Conservation (phyloP, 768 basidiomycete genomes). For the Lyophyllum atratum region DNA sequence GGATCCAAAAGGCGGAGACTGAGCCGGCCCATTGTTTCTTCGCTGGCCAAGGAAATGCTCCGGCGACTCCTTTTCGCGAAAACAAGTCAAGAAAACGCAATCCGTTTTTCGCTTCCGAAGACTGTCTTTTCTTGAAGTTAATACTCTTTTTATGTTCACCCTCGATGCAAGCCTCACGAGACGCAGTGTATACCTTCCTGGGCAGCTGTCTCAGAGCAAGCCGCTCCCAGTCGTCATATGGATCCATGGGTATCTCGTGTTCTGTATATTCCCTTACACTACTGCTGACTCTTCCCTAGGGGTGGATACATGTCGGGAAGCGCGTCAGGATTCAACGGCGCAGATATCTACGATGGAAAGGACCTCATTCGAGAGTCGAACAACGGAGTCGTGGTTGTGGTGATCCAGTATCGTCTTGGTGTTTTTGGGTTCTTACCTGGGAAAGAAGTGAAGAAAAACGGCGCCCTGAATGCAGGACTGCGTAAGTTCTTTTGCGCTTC, state of each 20-base stretch:
- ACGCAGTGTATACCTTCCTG: conserved; percentile 37
- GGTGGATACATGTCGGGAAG: conserved; percentile 34
- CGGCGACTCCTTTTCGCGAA: conserved; percentile 33
- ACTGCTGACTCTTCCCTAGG: conserved; percentile 11
- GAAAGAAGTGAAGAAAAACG: conserved; percentile 38
- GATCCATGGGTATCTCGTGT: conserved; percentile 40
- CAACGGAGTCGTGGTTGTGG: conserved; percentile 35
- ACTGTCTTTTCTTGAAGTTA: conserved; percentile 44
- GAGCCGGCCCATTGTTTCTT: conserved; percentile 38
- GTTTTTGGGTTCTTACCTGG: conserved; percentile 52
- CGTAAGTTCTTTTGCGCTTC: conserved; percentile 27
- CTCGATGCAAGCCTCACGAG: background rate
- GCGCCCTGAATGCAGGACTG: conserved; percentile 49
- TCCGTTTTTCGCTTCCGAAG: conserved; percentile 28
- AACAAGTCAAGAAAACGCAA: conserved; percentile 6
- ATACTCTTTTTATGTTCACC: background rate
- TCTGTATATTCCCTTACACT: background rate
- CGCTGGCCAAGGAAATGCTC: conserved; percentile 25
- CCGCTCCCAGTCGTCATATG: conserved; percentile 42
- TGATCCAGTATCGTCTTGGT: conserved; percentile 46
- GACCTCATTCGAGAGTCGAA: conserved; percentile 35
- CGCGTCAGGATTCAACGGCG: conserved; percentile 28
- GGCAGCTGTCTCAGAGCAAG: conserved; percentile 23
- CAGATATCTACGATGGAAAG: conserved; percentile 20
- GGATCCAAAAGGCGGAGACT: conserved; percentile 31